Conservation (phyloP, 2,329 filamentous ascomycete species). For the Penicillium sclerotigenum region DNA sequence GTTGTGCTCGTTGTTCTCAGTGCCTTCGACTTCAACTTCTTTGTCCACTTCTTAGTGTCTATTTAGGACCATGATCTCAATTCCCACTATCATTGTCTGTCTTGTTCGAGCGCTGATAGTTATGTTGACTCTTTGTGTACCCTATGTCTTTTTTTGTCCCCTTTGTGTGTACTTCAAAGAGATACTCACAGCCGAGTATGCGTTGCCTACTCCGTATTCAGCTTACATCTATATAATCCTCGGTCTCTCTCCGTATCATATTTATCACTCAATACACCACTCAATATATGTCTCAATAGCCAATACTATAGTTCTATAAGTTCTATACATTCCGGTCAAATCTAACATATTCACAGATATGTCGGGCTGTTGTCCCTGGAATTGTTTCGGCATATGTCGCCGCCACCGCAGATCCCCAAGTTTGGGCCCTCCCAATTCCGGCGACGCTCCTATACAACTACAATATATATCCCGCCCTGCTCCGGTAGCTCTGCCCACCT, state of each 20-base stretch:
- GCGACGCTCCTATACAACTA: background rate
- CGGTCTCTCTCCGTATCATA: background rate
- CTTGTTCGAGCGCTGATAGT: background rate
- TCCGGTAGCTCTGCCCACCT: background rate
- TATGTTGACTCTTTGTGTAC: background rate
- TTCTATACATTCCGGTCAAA: no score
- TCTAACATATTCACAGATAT: background rate
- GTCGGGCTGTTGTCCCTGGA: background rate
- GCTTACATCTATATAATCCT: background rate
- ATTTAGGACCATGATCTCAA: background rate
- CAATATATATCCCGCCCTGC: background rate
- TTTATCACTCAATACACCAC: background rate
- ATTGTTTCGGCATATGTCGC: background rate
- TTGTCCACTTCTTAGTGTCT: background rate
- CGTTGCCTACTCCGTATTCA: no score
- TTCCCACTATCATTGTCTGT: background rate
- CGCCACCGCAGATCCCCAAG: background rate
- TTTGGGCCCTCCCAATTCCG: background rate
- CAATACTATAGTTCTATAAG: no score
- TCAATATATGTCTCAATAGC: no score
- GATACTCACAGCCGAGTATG: background rate
- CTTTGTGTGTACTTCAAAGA: background rate
- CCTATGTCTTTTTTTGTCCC: no score
- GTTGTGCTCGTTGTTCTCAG: background rate
- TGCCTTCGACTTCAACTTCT: background rate